These are phyloP conservation scores for Hylodesmum podocarpum DNA, from an alignment of 306 rosid genomes.

Conservation along the genomic window DNA sequence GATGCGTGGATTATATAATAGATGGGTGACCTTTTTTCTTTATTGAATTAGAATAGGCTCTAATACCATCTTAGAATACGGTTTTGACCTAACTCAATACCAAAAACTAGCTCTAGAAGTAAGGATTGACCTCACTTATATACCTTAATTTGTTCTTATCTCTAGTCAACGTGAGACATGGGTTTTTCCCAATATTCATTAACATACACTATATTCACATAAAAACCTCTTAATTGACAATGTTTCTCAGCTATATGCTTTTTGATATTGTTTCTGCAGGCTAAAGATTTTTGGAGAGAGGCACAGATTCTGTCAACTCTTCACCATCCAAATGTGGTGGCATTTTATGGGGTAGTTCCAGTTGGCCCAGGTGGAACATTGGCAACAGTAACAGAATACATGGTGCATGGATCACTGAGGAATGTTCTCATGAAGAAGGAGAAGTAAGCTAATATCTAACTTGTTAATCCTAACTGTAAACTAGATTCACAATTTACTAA, in stretches of 20 bases:
- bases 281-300: slow-evolving; percentile 94
- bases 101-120: too few relatives aligned
- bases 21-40: too few relatives aligned
- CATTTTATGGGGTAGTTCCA: slow-evolving; percentile 93
- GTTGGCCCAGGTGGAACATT: slow-evolving; percentile 84
- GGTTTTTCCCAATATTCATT: too few relatives aligned
- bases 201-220: neutral
- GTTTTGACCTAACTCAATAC: too few relatives aligned
- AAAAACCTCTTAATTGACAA: neutral
- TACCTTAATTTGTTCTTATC: too few relatives aligned
- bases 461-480: neutral
- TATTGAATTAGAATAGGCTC: too few relatives aligned
- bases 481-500: slow-evolving; percentile 18
- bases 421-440: slow-evolving; percentile 75
- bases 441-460: slow-evolving; percentile 45
- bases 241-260: slow-evolving; percentile 5
- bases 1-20: too few relatives aligned
- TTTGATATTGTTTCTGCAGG: slow-evolving; percentile 44
- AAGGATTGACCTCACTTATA: too few relatives aligned
- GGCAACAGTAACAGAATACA: slow-evolving; percentile 90
- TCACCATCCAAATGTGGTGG: slow-evolving; percentile 98
- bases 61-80: too few relatives aligned
- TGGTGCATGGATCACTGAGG: slow-evolving; percentile 95
- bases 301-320: slow-evolving; percentile 89
- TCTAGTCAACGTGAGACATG: too few relatives aligned